A percentile compares a stretch with the other conserved stretches of the same genome.
Evolutionary conservation across 73 alveolate genomes (phyloP).

Genomic region (Paramecium bursaria): DNA sequence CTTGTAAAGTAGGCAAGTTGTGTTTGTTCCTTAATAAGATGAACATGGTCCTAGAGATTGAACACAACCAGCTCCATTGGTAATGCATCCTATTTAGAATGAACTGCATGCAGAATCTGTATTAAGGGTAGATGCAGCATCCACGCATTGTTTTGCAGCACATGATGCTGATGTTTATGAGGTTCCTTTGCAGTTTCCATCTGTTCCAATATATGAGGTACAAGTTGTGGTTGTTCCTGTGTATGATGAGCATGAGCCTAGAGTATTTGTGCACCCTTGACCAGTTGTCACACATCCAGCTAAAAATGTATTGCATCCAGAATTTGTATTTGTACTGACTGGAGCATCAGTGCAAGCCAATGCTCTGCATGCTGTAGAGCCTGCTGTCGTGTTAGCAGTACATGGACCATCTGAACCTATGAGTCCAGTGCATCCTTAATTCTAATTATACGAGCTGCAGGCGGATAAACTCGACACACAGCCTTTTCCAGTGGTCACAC

Average conservation of each 20-base stretch:
- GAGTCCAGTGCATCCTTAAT: background rate
- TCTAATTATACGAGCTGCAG: background rate
- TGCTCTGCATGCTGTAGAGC: slow-evolving; percentile 30
- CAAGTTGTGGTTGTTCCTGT: slow-evolving; percentile 30
- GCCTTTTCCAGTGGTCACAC: slow-evolving; percentile 38
- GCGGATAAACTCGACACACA: background rate
- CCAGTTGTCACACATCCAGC: slow-evolving; percentile 26
- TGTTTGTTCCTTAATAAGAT: background rate
- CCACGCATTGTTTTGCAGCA: slow-evolving; percentile 12
- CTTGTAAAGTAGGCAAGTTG: background rate
- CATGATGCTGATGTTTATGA: slow-evolving; percentile 1
- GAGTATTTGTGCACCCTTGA: background rate
- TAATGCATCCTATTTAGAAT: background rate
- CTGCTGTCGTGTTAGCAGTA: too few relatives aligned
- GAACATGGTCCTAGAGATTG: background rate
- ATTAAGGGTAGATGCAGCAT: background rate
- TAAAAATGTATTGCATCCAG: background rate
- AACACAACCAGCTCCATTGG: slow-evolving; percentile 42
- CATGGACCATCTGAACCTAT: slow-evolving; percentile 42
- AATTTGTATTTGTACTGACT: background rate
- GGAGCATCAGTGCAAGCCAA: slow-evolving; percentile 20
- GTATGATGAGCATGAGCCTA: background rate
- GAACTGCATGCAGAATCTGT: slow-evolving; percentile 29
- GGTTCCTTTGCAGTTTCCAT: slow-evolving; percentile 56
- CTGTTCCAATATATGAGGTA: slow-evolving; percentile 6